Percentiles rank a stretch among this genome's conserved stretches.
Conservation (phyloP, 2,329 filamentous ascomycete species). For the Sarocladium kiliense region DNA sequence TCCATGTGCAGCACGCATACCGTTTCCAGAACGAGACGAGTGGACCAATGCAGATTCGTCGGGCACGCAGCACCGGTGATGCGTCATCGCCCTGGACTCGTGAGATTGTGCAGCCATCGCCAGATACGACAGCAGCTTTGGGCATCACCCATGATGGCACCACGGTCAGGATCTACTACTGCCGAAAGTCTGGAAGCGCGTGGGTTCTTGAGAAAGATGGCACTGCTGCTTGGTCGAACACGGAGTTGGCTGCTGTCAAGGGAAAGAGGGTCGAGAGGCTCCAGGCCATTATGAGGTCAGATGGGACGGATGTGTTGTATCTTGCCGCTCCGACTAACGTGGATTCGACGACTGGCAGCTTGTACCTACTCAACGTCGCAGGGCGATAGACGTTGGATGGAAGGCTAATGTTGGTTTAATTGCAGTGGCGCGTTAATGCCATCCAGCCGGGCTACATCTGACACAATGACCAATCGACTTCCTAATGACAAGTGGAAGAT, state of each 20-base stretch:
- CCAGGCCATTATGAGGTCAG: conserved; percentile 14
- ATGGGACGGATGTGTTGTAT: conserved; percentile 16
- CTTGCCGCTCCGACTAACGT: conserved; percentile 15
- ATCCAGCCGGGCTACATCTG: no score
- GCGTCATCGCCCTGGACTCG: conserved; percentile 13
- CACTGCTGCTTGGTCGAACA: conserved; percentile 13
- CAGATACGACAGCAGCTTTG: conserved; percentile 16
- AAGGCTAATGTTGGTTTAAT: no score
- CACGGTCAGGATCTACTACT: conserved; percentile 17
- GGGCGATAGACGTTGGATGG: not conserved
- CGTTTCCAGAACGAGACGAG: conserved; percentile 15
- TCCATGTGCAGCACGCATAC: conserved; percentile 15
- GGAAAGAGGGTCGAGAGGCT: conserved; percentile 14
- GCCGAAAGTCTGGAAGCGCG: conserved; percentile 12
- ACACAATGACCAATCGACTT: no score
- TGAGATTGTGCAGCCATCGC: conserved; percentile 13
- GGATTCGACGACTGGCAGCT: conserved; percentile 14
- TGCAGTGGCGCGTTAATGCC: no score
- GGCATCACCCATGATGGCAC: conserved; percentile 15
- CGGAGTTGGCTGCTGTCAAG: conserved; percentile 10
- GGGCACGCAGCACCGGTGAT: conserved; percentile 11
- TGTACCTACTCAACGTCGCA: conserved; percentile 10
- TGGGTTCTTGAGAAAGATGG: conserved; percentile 16
- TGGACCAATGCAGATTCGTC: conserved; percentile 15
- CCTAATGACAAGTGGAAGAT: no score